Evolutionary conservation across 2,329 filamentous ascomycete genomes (phyloP).

Genomic region (Hirsutella rhossiliensis): DNA sequence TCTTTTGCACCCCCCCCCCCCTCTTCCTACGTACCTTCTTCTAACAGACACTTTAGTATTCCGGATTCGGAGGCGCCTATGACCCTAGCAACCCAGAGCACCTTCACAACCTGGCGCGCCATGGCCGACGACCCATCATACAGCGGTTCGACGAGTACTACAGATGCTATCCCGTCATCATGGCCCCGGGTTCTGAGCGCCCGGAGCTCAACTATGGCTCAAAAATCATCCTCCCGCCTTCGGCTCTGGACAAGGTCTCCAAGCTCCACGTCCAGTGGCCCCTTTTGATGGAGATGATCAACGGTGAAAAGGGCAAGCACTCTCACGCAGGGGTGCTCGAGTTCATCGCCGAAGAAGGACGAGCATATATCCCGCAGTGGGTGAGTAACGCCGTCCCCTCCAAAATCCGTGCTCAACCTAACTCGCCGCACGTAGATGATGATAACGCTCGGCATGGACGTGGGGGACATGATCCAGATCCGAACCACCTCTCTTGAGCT

Average conservation of each 20-base stretch:
- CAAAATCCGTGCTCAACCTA: conserved; percentile 3
- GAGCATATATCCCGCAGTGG: conserved; percentile 94
- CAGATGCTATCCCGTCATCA: conserved; percentile 87
- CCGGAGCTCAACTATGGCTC: conserved; percentile 89
- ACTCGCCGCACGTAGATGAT: conserved; percentile 55
- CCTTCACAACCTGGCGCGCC: conserved; percentile 35
- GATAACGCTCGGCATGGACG: conserved; percentile 79
- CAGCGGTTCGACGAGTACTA: conserved; percentile 98
- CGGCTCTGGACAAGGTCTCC: conserved; percentile 91
- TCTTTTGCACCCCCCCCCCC: too few species aligned
- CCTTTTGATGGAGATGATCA: conserved; percentile 91
- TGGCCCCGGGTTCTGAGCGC: conserved; percentile 84
- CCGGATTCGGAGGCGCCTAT: conserved; percentile 29
- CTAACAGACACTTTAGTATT: conserved; percentile 5
- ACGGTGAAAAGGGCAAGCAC: conserved; percentile 65
- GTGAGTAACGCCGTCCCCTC: conserved; percentile 31
- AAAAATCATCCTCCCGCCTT: conserved; percentile 95
- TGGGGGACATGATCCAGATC: conserved; percentile 88
- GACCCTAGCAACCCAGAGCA: conserved; percentile 35
- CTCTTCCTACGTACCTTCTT: too few species aligned
- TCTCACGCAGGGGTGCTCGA: conserved; percentile 93
- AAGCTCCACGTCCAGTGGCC: conserved; percentile 94
- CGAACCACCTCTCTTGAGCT: conserved; percentile 88
- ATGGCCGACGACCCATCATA: conserved; percentile 34
- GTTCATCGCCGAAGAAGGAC: conserved; percentile 94